phyloP scores from a whole-genome alignment of 768 basidiomycete species.

The Rhodosporidiobolus sp. region DNA sequence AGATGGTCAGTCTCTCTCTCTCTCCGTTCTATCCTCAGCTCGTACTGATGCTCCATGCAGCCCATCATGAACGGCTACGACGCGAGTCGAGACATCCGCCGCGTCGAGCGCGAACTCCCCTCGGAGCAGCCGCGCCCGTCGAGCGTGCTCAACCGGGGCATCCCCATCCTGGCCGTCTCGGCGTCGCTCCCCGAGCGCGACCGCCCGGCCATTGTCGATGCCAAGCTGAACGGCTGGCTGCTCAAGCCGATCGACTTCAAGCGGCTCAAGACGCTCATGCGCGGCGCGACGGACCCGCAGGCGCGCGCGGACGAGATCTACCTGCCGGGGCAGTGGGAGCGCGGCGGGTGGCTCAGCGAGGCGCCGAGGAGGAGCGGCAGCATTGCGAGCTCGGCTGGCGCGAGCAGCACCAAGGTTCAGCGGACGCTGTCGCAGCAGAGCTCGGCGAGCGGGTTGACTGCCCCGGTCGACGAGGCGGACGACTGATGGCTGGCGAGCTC shows the following conservation, averaged over 20 bases:
- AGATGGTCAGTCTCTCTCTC: constrained; percentile 51
- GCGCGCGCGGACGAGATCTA: constrained; percentile 58
- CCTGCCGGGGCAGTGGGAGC: constrained; percentile 49
- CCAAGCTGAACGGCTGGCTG: constrained; percentile 61
- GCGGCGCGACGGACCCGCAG: constrained; percentile 58
- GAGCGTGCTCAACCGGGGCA: constrained; percentile 59
- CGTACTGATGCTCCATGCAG: constrained; percentile 2
- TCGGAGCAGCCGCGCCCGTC: constrained; percentile 50
- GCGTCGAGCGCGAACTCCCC: constrained; percentile 54
- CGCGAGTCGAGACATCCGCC: constrained; percentile 65
- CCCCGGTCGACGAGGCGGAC: too few relatives aligned
- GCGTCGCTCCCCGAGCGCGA: constrained; percentile 58
- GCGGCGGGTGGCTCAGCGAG: constrained; percentile 48
- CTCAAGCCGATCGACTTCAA: constrained; percentile 78
- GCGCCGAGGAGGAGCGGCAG: background rate
- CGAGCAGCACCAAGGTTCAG: too few relatives aligned
- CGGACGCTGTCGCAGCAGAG: too few relatives aligned
- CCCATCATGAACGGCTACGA: constrained; percentile 73
- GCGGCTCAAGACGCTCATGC: constrained; percentile 60
- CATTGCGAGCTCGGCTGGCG: too few relatives aligned
- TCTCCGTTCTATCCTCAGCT: background rate
- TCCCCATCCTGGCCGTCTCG: constrained; percentile 78
- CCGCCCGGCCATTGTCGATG: constrained; percentile 30
- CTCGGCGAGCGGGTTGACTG: too few relatives aligned
- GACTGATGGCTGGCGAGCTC: too few relatives aligned